These are phyloP conservation scores for Eucalyptus shirleyi DNA, from an alignment of 345 rosid species.

Conservation along the genomic window DNA sequence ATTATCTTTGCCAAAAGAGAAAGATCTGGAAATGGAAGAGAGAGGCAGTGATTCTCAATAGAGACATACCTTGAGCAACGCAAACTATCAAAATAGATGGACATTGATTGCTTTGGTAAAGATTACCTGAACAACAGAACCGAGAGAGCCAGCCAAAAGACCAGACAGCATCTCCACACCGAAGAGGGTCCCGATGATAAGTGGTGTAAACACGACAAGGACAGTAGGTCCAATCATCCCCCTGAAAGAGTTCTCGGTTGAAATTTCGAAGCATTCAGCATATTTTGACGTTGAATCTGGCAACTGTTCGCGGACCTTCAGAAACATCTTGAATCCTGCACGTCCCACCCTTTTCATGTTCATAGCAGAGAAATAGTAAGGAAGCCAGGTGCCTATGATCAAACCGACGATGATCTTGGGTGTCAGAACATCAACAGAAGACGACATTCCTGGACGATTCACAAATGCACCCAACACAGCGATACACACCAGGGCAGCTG, in stretches of 20 bases:
- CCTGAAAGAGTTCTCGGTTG: constrained; percentile 11
- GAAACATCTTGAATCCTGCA: constrained; percentile 16
- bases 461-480: constrained; percentile 27
- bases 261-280: not conserved
- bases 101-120: not conserved
- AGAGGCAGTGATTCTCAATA: too few species aligned
- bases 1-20: too few species aligned
- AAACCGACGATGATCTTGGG: constrained; percentile 11
- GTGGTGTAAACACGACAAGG: not conserved
- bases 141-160: constrained; percentile 21
- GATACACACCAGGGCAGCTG: constrained; percentile 8
- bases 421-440: constrained; percentile 14
- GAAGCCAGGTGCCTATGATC: constrained; percentile 18
- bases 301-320: not conserved
- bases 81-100: too few species aligned
- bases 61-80: too few species aligned
- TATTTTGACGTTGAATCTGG: rapidly evolving
- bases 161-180: constrained; percentile 19
- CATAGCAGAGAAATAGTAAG: constrained; percentile 25
- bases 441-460: constrained; percentile 7
- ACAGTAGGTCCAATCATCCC: constrained; percentile 23
- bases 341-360: constrained; percentile 26
- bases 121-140: constrained; percentile 17
- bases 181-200: constrained; percentile 12
- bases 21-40: too few species aligned